phyloP scores from a whole-genome alignment of 371 early-diverging fungal genomes.

The Saksenaea oblongispora region DNA sequence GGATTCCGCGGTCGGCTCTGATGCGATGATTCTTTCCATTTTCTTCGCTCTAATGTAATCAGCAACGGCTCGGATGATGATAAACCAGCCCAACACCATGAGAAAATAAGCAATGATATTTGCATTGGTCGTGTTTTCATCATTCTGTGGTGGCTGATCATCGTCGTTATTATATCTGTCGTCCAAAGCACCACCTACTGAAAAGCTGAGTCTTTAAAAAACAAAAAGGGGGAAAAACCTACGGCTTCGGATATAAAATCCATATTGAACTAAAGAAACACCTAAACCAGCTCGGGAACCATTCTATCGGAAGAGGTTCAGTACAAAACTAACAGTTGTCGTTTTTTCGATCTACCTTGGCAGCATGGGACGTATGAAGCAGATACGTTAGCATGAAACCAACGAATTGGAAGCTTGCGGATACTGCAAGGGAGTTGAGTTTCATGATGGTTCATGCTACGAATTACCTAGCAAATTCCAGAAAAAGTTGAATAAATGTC shows the following conservation, averaged over 20 bases:
- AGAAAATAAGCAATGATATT: constrained; percentile 42
- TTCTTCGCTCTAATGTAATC: constrained; percentile 54
- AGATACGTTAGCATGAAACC: constrained; percentile 67
- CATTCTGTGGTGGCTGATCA: constrained; percentile 17
- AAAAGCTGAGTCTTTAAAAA: not conserved
- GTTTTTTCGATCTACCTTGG: constrained; percentile 32
- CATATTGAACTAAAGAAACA: constrained; percentile 44
- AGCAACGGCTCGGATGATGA: constrained; percentile 50
- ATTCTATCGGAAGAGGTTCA: constrained; percentile 19
- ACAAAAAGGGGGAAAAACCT: not conserved
- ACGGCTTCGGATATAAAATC: constrained; percentile 39
- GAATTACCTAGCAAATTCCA: constrained; percentile 57
- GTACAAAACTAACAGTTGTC: not conserved
- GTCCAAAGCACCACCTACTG: constrained; percentile 12
- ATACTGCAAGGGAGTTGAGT: constrained; percentile 32
- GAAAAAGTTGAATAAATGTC: constrained; percentile 50
- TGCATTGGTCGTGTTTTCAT: constrained; percentile 10
- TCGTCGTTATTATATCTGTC: constrained; percentile 15
- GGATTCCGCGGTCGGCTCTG: constrained; percentile 30
- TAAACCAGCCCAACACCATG: constrained; percentile 59
- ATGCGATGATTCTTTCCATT: constrained; percentile 47
- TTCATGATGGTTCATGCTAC: not conserved
- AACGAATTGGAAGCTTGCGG: constrained; percentile 65
- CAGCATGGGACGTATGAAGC: constrained; percentile 64
- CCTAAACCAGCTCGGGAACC: constrained; percentile 55